Evolutionary conservation across 2,329 filamentous ascomycete genomes (phyloP), one percentile per base, ranked within the genome.

Genomic region (Coniochaeta prunicola): DNA sequence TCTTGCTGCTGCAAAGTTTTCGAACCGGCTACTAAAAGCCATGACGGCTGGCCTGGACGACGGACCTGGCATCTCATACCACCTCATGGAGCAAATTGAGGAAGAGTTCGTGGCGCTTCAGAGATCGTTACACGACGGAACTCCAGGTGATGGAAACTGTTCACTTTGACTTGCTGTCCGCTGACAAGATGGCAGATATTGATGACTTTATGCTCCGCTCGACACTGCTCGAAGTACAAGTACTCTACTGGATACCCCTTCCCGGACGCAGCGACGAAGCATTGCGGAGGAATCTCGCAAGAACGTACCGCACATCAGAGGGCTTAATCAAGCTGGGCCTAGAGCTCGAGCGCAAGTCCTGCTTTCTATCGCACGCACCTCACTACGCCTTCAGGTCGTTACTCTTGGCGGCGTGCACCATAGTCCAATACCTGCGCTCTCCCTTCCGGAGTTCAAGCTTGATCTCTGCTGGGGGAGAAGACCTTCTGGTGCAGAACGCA

Each of bases 211-310:
- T 78, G 55, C 68, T 80, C 9, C 67, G 82, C 3, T 72, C 79
- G 0, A 76, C 79, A 1, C 73, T 77, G 24, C 73, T 82, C n/a
- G 80, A 84, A 59, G 74, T 83, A 9, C 80, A 84, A 61, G 69
- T 72, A 1, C 82, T 78, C 67, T 82, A 82, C 69, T 78, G 83
- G 63, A 72, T 76, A 61, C 77, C 77, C 3, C 71, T 74, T 0
- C 71, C 75, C 1, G 72, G 71, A 19, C 70, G 70, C 60, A 72
- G 67, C 62, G 66, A 67, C 1, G 74, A 73, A 42, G 70, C 68
- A 13, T 71, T 80, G 58, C 75, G 73, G 60, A 70, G 76, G 55
- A 76, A 80, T 64, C 68, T 78, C 26, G 66, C 80, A 42, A 76
- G 78, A 24, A 70, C 76, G 24, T 81, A 78, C 67, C 76, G 71